A percentile compares a stretch with the other conserved stretches of the same genome.
Conservation (phyloP, 306 rosid species). For the Begonia fuchsioides region DNA sequence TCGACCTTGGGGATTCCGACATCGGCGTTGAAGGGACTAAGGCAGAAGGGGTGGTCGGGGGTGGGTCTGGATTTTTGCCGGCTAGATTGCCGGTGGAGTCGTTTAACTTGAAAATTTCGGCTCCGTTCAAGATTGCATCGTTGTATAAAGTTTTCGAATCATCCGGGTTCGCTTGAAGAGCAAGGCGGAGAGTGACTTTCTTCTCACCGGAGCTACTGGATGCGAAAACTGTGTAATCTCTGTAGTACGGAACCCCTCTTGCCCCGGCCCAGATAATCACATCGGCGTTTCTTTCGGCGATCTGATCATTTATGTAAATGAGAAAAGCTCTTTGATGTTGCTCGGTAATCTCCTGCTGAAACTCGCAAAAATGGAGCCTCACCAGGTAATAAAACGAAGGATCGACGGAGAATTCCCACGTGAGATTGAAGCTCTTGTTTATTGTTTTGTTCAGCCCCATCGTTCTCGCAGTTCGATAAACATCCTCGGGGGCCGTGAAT, state of each 20-base stretch:
- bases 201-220: neutral
- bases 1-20: neutral
- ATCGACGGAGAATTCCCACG: conserved; percentile 10
- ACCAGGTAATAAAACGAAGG: conserved; percentile 3
- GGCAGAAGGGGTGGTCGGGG: neutral
- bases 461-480: neutral
- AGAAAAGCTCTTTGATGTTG: neutral
- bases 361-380: conserved; percentile 18
- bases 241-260: neutral
- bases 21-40: neutral
- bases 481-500: conserved; percentile 5
- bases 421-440: conserved; percentile 6
- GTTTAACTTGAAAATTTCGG: conserved; percentile 37
- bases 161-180: conserved; percentile 6
- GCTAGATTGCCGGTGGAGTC: conserved; percentile 8
- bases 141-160: fast-evolving
- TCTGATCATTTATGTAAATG: conserved; percentile 14
- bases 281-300: conserved; percentile 5
- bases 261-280: conserved; percentile 6
- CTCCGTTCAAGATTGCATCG: conserved; percentile 29
- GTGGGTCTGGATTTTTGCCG: conserved; percentile 24
- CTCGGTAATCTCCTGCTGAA: neutral
- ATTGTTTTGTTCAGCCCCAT: neutral
- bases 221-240: conserved; percentile 6
- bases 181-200: conserved; percentile 11